Evolutionary conservation across 192 early-diverging fungal species (phyloP), one percentile per base, ranked within the genome.

Genomic region (Geranomyces variabilis): DNA sequence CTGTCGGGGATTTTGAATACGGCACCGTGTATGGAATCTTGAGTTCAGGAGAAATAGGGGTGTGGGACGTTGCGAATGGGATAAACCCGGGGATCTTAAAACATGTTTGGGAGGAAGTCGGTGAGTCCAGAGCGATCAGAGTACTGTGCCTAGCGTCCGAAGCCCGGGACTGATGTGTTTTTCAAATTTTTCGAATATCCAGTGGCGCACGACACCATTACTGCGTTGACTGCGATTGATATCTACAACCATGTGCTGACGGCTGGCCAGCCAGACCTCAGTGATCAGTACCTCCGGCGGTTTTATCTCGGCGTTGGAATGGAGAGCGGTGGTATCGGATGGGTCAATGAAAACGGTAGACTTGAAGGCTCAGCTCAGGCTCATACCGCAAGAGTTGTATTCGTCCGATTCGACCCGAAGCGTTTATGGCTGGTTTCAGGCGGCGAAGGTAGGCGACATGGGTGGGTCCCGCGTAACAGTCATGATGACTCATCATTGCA

Each of bases 81-180:
- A 28, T 60, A 33, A 85, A 82, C 60, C 84, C 84, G 41, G 74
- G 71, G 21, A 63, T 75, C 21, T 66, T 83, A 21, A 53, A 74
- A 17, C 78, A 73, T 21, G 67, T 76, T 28, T 85, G 84, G 84
- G 67, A 75, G 58, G 33, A 63, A 24, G 34, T 59, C 13, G 61
- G 79, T 81, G 26, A 55, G 28, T 56, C 24, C 24, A 0, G 24
- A 36, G 12, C 36, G 10, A 41, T 10, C n/a, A n/a, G n/a, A 41
- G 5, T 10, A 7, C 3, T 41, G 36, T 41, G 10, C 36, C 5
- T 41, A 3, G 36, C 36, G 10, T 10, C 3, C 36, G 36, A 10
- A 7, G 36, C 36, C 36, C 36, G 8, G 36, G 36, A 41, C 36
- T 10, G 36, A 41, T 41, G 3, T 10, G 10, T 41, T 41, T 41